Base-by-base conservation (phyloP, 1,139 yeast genomes). In the Kodamaea fungicola region DNA sequence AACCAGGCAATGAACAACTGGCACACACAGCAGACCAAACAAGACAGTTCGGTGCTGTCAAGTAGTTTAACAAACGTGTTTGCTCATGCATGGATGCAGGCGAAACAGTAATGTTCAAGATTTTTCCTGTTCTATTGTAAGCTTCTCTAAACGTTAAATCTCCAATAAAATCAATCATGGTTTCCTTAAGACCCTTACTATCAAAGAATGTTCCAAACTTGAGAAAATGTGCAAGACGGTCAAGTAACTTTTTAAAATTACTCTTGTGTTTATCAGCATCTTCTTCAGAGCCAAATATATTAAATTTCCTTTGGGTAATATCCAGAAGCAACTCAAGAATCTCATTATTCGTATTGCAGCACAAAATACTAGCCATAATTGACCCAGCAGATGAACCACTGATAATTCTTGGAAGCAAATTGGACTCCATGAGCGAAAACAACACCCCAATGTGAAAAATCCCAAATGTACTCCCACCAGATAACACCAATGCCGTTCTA, bases 351-450 rank as follows among this genome's bases (percentile, higher is more conserved):
- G 82, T 77, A 53, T 85, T 88, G 12, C 86, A 83, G 52, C 96
- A 88, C 35, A 92, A 67, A 12, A 90, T 78, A 39, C 96, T 78
- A 8, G 98, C 97, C 40, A 94, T 83, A 38, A 92, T 90, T 1
- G 97, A 89, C 12, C 99, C 99, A 0, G 97, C 96, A 9, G 96
- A 87, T 8, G 96, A 84, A 1, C 99, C 98, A 37, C 95, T 84
- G n/a, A 92, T 78, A 34, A 92, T 87, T 34, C 89, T 71, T 0
- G 99, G 99, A 30, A 92, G 64, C 26, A 90, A 67, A 37, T 83
- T 80, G 33, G 77, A 74, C 49, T 86, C 94, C 34, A 83, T 64
- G 30, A 92, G 68, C 6, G 94, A 85, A 6, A 89, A 78, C 38
- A 90, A 67, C 0, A 92, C 97, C 0, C 99, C 99, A 39, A 89